Evolutionary conservation across 345 rosid species (phyloP).

Genomic region (Geranium brycei): DNA sequence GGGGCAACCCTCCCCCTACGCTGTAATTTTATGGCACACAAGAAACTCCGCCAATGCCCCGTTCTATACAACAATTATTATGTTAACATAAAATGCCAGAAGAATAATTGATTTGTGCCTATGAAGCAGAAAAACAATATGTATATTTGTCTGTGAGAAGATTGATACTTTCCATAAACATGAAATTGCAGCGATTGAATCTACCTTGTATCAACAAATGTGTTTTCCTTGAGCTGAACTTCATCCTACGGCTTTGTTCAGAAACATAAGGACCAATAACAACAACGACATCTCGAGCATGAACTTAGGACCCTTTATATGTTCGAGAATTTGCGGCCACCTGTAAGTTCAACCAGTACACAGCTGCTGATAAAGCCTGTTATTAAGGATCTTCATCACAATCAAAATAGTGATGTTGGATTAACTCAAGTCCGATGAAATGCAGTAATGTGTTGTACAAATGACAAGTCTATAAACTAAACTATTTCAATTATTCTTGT

Average conservation of each 20-base stretch:
- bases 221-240: slow-evolving; percentile 5
- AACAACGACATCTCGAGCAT: slow-evolving; percentile 46
- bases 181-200: background rate
- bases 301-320: slow-evolving; percentile 27
- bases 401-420: slow-evolving; percentile 17
- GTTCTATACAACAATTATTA: no score
- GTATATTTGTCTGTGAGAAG: no score
- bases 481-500: background rate
- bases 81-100: no score
- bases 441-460: background rate
- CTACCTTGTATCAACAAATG: background rate
- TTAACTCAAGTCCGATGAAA: background rate
- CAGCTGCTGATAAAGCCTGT: slow-evolving; percentile 92
- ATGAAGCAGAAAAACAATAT: no score
- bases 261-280: slow-evolving; percentile 46
- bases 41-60: no score
- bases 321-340: slow-evolving; percentile 44
- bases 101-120: no score
- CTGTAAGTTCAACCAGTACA: slow-evolving; percentile 99
- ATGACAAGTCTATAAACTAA: background rate
- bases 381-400: slow-evolving; percentile 61
- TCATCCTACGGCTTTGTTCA: slow-evolving; percentile 34
- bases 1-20: no score
- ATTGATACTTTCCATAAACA: no score
- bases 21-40: no score